phyloP scores from a whole-genome alignment of 1,284 basidiomycete species.

The Sporisorium iseilematis-ciliati region DNA sequence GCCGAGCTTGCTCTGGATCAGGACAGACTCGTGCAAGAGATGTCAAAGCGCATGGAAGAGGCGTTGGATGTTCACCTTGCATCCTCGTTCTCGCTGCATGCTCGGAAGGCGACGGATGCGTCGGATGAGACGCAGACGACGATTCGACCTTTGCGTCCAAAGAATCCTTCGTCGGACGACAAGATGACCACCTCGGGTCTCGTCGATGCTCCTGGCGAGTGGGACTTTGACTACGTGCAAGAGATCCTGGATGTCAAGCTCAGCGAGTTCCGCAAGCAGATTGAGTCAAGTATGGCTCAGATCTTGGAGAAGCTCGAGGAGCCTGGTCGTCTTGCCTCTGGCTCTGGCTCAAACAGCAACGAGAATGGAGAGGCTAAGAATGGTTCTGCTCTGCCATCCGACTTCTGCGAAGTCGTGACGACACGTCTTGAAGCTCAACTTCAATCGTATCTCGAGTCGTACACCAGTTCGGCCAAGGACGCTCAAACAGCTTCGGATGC shows the following conservation, averaged over 20 bases:
- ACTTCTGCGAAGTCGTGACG: conserved; percentile 24
- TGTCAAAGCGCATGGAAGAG: conserved; percentile 35
- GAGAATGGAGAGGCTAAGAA: neutral
- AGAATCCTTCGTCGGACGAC: conserved; percentile 11
- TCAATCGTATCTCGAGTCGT: conserved; percentile 14
- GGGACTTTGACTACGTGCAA: conserved; percentile 62
- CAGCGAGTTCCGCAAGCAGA: conserved; percentile 37
- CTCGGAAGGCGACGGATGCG: conserved; percentile 24
- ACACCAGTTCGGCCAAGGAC: conserved; percentile 10
- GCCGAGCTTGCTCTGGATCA: conserved; percentile 17
- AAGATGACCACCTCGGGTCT: conserved; percentile 22
- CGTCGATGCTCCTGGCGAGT: conserved; percentile 50
- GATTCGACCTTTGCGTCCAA: conserved; percentile 20
- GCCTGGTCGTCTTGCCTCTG: neutral
- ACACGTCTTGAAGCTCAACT: conserved; percentile 14
- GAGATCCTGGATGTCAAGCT: conserved; percentile 56
- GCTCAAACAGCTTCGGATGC: conserved; percentile 4
- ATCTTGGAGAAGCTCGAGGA: conserved; percentile 31
- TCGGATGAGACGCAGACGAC: conserved; percentile 54
- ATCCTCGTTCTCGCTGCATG: conserved; percentile 14
- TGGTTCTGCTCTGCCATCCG: neutral
- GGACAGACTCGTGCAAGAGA: conserved; percentile 33
- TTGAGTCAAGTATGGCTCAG: conserved; percentile 41
- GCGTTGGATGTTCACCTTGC: conserved; percentile 27
- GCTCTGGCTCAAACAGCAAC: neutral